Conservation (phyloP, 2,329 filamentous ascomycete species). For the Neurospora crassa region DNA sequence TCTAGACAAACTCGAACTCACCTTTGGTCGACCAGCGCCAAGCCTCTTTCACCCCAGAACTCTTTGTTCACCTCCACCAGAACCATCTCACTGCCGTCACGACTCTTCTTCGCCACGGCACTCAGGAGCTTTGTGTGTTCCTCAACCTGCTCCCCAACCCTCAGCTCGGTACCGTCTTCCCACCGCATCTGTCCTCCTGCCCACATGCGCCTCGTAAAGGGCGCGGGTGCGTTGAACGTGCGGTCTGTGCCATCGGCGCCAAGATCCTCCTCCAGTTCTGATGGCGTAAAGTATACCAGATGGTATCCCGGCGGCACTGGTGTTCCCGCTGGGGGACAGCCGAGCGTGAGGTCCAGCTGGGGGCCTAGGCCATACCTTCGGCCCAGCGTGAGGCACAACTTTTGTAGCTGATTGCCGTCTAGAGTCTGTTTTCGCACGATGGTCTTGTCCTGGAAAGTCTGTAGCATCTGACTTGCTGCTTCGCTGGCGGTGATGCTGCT, state of each 20-base stretch:
- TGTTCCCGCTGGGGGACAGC: conserved; percentile 32
- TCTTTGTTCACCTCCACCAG: conserved; percentile 55
- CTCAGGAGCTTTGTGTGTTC: conserved; percentile 47
- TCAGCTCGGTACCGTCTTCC: conserved; percentile 27
- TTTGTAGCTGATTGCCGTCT: conserved; percentile 54
- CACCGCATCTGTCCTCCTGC: conserved; percentile 52
- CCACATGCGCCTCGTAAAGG: conserved; percentile 60
- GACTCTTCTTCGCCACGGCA: conserved; percentile 44
- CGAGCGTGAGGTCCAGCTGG: conserved; percentile 28
- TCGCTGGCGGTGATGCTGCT: conserved; percentile 11
- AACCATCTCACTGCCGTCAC: conserved; percentile 50
- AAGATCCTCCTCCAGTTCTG: conserved; percentile 42
- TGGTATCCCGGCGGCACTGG: conserved; percentile 51
- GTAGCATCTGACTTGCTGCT: conserved; percentile 21
- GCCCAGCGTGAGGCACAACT: conserved; percentile 48
- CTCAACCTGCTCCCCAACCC: conserved; percentile 44
- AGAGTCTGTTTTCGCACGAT: conserved; percentile 35
- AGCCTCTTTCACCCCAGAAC: conserved; percentile 36
- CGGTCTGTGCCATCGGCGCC: conserved; percentile 51
- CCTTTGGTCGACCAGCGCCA: conserved; percentile 45
- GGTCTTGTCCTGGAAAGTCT: conserved; percentile 21
- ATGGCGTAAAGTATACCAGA: conserved; percentile 53
- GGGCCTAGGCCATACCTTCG: conserved; percentile 32
- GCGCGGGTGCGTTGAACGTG: conserved; percentile 47
- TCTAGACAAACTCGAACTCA: conserved; percentile 14